Base-by-base conservation (phyloP, 768 basidiomycete species). In the Pleurotus sapidus region DNA sequence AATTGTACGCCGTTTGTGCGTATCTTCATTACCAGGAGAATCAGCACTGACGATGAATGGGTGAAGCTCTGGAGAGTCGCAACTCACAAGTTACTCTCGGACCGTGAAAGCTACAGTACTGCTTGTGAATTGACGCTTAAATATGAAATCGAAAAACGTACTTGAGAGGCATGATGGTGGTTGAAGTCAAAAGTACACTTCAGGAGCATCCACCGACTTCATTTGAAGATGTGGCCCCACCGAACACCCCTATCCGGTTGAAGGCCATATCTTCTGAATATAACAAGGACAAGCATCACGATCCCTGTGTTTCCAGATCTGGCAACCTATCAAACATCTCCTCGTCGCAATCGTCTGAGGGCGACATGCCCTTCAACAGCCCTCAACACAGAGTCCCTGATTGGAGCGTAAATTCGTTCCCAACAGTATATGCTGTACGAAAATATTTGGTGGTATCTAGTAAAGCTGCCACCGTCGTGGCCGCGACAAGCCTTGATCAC, bases 1-100 rank as follows among this genome's bases (percentile, higher is more conserved):
- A 15, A 73, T 67, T n/a, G 70, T 57, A 23, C 64, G 65, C 27
- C 72, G 65, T 58, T 65, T 72, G 42, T 60, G 66, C 12, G 67
- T 61, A 54, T 68, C 72, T 73, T 39, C 17, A 51, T 23, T 37
- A 23, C 18, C 17, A n/a, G 25, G 7, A 55, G 14, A 8, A 51
- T 47, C 43, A 39, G 18, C 17, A 14, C 20, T 39, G 3, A 34
- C 15, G 17, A 17, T 17, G 27, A 5, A 46, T n/a, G 39, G 12
- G 40, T 18, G 27, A 15, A 20, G 20, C 1, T 3, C 20, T 20
- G 46, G 11, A 17, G 17, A 17, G 8, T 18, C 8, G 20, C 20
- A 17, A 61, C 65, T 58, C 27, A 69, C 67, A 62, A 46, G 61
- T 54, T 34, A 70, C 60, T 48, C 60, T 59, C 11, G 67, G 67